Base-by-base conservation (phyloP, 2,329 filamentous ascomycete genomes). In the Paracoccidioides lutzii region DNA sequence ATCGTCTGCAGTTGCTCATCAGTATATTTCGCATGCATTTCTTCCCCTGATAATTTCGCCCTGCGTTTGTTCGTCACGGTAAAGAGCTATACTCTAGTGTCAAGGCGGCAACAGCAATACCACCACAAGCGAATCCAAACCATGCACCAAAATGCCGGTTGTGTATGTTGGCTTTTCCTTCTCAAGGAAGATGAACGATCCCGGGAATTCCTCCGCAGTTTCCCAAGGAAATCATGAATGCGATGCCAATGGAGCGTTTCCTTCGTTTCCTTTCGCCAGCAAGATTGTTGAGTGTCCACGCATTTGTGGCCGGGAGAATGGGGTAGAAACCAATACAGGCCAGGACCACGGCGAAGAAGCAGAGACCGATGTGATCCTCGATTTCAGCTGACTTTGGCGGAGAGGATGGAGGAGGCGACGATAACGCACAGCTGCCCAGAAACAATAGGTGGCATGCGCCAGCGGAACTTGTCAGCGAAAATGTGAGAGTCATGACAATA, bases 301-400 rank as follows among this genome's bases (percentile, higher is more conserved):
- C 67, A 38, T 71, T 73, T 28, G 68, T 68, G 2, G 66, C 72
- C 0, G 73, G 72, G 1, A 71, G 66, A 46, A 74, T 73, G 0
- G 73, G 73, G 50, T 75, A 75, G 63, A 74, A 70, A 32, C 73
- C 71, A 8, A 72, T 65, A 35, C 67, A 75, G 0, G 74, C 71
- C 4, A 78, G 61, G 42, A 71, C 73, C 35, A 77, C 69, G 0
- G 69, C 73, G 51, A 76, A 75, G 58, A 75, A 76, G 53, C 71
- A 71, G 0, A 71, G 60, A 0, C 66, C 70, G 15, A 76, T 67
- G 53, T 76, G 74, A 30, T 69, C 57, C 22, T 67, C 58, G 28
- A 75, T 69, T 9, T 71, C 60, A 4, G 62, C 69, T 1, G 69
- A 22, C 67, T 38, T 70, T 68, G n/a, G 60, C 58, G 37, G 73